Evolutionary conservation across 306 rosid species (phyloP).

Genomic region (Prosopis cineraria): DNA sequence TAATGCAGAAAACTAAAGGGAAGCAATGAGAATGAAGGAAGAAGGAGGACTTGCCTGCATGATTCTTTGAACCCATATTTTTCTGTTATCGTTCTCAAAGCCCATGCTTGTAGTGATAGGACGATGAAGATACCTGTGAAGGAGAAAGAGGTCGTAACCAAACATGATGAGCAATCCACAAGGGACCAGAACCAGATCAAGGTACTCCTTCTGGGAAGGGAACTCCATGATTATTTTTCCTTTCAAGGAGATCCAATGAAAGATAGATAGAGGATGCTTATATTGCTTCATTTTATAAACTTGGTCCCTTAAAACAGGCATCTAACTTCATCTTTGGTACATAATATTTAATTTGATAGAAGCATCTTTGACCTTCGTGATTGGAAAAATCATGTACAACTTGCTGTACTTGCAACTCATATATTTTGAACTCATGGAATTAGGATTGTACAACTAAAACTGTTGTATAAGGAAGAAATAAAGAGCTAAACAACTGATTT

Average conservation of each 20-base stretch:
- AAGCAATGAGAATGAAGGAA: background rate
- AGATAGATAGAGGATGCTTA: background rate
- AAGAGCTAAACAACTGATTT: background rate
- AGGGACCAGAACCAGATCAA: slow-evolving; percentile 52
- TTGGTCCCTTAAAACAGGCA: background rate
- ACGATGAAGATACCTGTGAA: slow-evolving; percentile 53
- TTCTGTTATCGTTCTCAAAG: slow-evolving; percentile 65
- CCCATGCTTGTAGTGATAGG: slow-evolving; percentile 80
- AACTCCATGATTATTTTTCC: slow-evolving; percentile 25
- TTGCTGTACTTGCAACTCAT: slow-evolving; percentile 6
- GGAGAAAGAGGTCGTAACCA: slow-evolving; percentile 62
- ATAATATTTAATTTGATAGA: background rate
- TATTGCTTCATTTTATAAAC: slow-evolving; percentile 14
- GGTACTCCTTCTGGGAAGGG: slow-evolving; percentile 14
- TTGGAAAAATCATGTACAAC: background rate
- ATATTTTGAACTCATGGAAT: background rate
- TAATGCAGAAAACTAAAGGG: background rate
- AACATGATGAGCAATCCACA: slow-evolving; percentile 67
- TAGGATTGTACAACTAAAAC: slow-evolving; percentile 12
- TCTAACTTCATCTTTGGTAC: background rate
- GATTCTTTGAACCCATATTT: slow-evolving; percentile 67
- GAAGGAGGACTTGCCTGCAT: slow-evolving; percentile 55
- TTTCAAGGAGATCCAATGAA: background rate
- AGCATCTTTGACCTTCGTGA: slow-evolving; percentile 8
- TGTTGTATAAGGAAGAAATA: background rate